Evolutionary conservation across 306 rosid species (phyloP), one percentile per base, ranked within the genome.

Genomic region (Heteromeles arbutifolia): DNA sequence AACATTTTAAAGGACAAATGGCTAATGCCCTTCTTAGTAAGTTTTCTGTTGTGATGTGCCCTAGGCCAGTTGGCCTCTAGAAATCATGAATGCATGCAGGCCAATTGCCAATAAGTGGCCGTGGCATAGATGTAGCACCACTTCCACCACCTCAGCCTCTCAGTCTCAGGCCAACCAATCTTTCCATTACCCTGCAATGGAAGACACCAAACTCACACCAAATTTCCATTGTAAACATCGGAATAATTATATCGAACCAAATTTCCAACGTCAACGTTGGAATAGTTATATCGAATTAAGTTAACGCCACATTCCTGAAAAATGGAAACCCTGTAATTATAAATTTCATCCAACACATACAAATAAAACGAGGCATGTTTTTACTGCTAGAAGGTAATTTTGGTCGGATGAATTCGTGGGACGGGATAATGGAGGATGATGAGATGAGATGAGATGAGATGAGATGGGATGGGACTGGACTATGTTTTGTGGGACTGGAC

Each of bases 111-210:
- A 3, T 22, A 9, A 25, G 81, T 75, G 78, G 79, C 67, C 50
- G 52, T 72, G 44, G 73, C 76, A 44, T 75, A 69, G 82, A 74
- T 52, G 70, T 64, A 63, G 77, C 81, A 79, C 78, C 80, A 74
- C 63, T 65, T 9, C 67, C 69, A 32, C 69, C 77, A 77, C 52
- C 29, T 41, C 65, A 5, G 14, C 17, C 12, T 8, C 26, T 22
- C 48, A 65, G n/a, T 12, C 44, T 34, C 26, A 34, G 57, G 65
- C 77, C 74, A 81, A 65, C 44, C 81, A 25, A 56, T 21, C 61
- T 54, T 62, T 13, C 54, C 21, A 50, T 50, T 50, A 50, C 54
- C 21, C 21, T 50, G 25, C 5, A 71, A 81, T 85, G 81, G 84
- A 80, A 53, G 74, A 66, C 84, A 83, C 77, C 70, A 17, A 65